Percentiles rank a stretch among this genome's conserved stretches.
phyloP scores from a whole-genome alignment of 1,284 basidiomycete species.

The Fomitopsis betulina region DNA sequence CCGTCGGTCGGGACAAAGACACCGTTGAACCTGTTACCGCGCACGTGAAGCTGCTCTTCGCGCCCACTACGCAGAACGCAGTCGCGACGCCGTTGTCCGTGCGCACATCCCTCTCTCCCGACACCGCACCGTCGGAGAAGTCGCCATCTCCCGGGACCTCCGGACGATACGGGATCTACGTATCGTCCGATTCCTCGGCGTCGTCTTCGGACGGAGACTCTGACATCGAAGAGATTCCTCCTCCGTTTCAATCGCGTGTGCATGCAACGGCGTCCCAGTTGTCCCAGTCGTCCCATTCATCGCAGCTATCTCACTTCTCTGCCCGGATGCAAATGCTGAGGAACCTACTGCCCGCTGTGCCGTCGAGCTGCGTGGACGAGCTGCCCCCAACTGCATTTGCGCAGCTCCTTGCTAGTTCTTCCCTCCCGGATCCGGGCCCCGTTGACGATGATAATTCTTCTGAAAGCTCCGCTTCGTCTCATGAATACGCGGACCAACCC shows the following conservation, averaged over 20 bases:
- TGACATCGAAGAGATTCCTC: constrained; percentile 47
- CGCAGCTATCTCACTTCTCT: neutral
- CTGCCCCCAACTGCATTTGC: neutral
- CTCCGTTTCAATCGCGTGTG: constrained; percentile 9
- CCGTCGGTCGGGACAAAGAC: constrained; percentile 53
- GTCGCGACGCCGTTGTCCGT: constrained; percentile 3
- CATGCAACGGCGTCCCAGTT: neutral
- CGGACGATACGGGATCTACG: constrained; percentile 53
- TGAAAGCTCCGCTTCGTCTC: neutral
- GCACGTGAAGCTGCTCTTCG: constrained; percentile 49
- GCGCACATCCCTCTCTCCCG: constrained; percentile 5
- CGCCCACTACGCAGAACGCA: constrained; percentile 10
- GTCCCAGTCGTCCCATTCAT: neutral
- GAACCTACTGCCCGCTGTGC: neutral
- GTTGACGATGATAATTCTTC: neutral
- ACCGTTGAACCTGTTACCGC: constrained; percentile 57
- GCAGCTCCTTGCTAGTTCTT: neutral
- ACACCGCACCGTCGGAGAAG: constrained; percentile 8
- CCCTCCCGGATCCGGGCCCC: neutral
- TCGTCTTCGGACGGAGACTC: constrained; percentile 41
- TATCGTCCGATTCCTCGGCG: constrained; percentile 26
- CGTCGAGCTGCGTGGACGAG: neutral
- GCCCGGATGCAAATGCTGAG: neutral
- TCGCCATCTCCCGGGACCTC: constrained; percentile 17
- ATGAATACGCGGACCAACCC: neutral